Evolutionary conservation across 1,284 basidiomycete genomes (phyloP), one percentile per base, ranked within the genome.

Genomic region (Grifola frondosa): DNA sequence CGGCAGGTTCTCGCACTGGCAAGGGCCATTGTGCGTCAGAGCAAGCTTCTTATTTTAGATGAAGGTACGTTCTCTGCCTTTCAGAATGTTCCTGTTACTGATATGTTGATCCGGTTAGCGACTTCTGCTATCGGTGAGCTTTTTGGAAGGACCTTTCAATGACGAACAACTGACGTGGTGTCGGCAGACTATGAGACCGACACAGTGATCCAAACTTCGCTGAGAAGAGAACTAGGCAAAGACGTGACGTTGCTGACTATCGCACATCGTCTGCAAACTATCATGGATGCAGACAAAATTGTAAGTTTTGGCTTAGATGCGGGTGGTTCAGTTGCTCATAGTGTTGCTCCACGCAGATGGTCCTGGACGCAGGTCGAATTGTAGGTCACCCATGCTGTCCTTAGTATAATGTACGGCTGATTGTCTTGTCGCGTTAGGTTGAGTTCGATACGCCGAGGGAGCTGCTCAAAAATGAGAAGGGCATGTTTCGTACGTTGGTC

Each of bases 261-360:
- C 28, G 83, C 83, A 5, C 83, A 84, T 61, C 74, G 82, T 32
- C 62, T 85, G 16, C 81, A 83, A 53, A 84, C 81, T 3, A 80
- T 85, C 48, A 81, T 82, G 69, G 81, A 84, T 47, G 74, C 51
- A 5, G 51, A 53, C 37, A 53, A 53, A 22, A 53, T 53, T 16
- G 51, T 53, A 33, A 43, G 51, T 37, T 1, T 5, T 19, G 11
- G 13, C 8, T 1, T 60, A 63, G 47, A 60, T 11, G 3, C 5
- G 4, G 9, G 15, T 31, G 11, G 2, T 11, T 10, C 3, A 3
- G 28, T 21, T 12, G 16, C 4, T 17, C 13, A 30, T 40, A 6
- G 45, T 20, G 3, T 4, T 3, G n/a, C n/a, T 9, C 13, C 10
- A 12, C 12, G 3, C 37, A 67, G 65, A 58, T 67, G 50, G 65